Conservation (phyloP, 202 grass and related monocot species). For the Zoysia matrella region DNA sequence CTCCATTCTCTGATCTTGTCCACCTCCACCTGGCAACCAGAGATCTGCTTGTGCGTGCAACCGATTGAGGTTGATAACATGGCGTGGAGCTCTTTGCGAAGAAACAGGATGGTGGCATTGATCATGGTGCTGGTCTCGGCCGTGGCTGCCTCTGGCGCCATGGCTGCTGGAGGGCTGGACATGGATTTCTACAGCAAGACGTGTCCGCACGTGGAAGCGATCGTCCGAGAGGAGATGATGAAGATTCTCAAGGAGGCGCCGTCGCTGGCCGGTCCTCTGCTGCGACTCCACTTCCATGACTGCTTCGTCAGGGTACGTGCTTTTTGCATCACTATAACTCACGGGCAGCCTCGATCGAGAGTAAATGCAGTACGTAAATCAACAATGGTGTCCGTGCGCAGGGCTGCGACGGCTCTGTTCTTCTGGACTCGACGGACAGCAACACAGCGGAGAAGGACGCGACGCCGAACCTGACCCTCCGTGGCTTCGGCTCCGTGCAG, state of each 20-base stretch:
- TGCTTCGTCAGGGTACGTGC: conserved; percentile 60
- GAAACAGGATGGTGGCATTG: too few relatives aligned
- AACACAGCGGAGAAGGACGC: conserved; percentile 72
- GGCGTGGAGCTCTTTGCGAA: too few relatives aligned
- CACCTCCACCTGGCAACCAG: too few relatives aligned
- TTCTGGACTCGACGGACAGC: conserved; percentile 62
- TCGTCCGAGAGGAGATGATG: conserved; percentile 57
- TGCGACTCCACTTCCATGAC: conserved; percentile 76
- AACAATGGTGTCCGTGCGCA: neutral
- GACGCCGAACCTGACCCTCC: conserved; percentile 63
- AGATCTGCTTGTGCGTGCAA: too few relatives aligned
- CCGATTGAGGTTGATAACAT: too few relatives aligned
- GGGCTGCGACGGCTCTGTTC: conserved; percentile 86
- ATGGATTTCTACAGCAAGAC: conserved; percentile 59
- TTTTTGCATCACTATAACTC: too few relatives aligned
- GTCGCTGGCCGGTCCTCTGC: conserved; percentile 53
- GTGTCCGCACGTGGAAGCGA: conserved; percentile 61
- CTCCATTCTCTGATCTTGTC: too few relatives aligned
- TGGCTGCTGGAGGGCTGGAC: conserved; percentile 26
- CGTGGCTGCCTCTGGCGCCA: neutral
- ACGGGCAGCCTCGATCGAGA: too few relatives aligned
- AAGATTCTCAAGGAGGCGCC: conserved; percentile 47
- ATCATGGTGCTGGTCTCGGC: too few relatives aligned
- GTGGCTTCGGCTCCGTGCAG: conserved; percentile 66
- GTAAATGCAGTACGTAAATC: too few relatives aligned